Evolutionary conservation across 2,329 filamentous ascomycete species (phyloP).

Genomic region (Fusarium pseudonygamai): DNA sequence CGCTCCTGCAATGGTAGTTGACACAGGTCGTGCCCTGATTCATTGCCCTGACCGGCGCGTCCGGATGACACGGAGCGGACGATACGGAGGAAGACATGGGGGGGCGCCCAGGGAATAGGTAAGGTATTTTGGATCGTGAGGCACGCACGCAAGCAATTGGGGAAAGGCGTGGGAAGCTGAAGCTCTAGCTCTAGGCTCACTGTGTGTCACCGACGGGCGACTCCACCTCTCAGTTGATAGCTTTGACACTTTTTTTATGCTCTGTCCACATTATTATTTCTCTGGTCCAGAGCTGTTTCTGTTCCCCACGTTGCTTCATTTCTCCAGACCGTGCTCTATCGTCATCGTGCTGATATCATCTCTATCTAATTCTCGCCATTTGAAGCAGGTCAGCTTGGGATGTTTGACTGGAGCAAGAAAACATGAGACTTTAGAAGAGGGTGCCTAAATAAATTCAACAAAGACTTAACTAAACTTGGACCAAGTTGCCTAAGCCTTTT

Average conservation of each 20-base stretch:
- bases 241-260: constrained; percentile 6
- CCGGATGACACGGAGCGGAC: constrained; percentile 31
- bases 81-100: constrained; percentile 4
- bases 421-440: too few relatives aligned
- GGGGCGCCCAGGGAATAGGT: not conserved
- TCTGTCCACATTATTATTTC: not conserved
- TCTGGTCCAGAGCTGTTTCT: constrained; percentile 1
- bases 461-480: too few relatives aligned
- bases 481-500: too few relatives aligned
- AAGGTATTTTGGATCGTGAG: not conserved
- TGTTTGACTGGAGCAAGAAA: too few relatives aligned
- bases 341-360: not conserved
- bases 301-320: constrained; percentile 2
- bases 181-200: constrained; percentile 13
- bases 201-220: constrained; percentile 4
- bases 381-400: not conserved
- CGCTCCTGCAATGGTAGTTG: not conserved
- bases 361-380: not conserved
- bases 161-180: constrained; percentile 15
- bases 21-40: not conserved
- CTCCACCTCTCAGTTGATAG: constrained; percentile 21
- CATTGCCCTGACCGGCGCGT: constrained; percentile 1
- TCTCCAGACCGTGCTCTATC: constrained; percentile 5
- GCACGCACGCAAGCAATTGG: not conserved
- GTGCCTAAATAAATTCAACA: too few relatives aligned